Evolutionary conservation across 1,284 basidiomycete genomes (phyloP), one percentile per base, ranked within the genome.

Genomic region (Melampsora americana): DNA sequence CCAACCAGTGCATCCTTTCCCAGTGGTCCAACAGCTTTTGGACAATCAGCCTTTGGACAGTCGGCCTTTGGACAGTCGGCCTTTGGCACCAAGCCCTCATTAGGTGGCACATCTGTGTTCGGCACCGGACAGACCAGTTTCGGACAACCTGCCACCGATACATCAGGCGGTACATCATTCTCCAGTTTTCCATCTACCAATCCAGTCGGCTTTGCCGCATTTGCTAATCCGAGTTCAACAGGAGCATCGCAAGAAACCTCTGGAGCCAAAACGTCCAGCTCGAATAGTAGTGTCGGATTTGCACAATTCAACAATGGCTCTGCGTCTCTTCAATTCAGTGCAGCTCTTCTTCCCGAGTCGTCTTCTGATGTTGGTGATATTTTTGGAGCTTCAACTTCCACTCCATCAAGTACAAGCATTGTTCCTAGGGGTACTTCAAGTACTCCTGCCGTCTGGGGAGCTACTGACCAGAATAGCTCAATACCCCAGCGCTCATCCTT

Each of bases 171-270:
- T 67, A 23, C 66, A 23, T n/a, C 35, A 16, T 26, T 23, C 18
- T 39, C n/a, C 14, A 60, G 28, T 30, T 64, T 44, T 48, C 26
- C 60, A 14, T 11, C 60, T 35, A 18, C 53, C 35, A 70, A 32
- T 23, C 35, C 26, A 14, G 18, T 60, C n/a, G 60, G 69, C 42
- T 72, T 72, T 46, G 61, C 69, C 53, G 69, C 69, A 50, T 72
- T 64, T 44, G 42, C 69, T 16, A 64, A 62, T 32, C 28, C 69
- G 20, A 20, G 59, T 32, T 9, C 42, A 44, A 64, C 28, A 12
- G 48, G 23, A 30, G 23, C 9, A 4, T 11, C 39, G 12, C 23
- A 30, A 26, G 56, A 59, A 26, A 59, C 56, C 23, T 12, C 28
- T 23, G 53, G 53, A 59, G 28, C 53, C n/a, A 59, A 18, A 18